Evolutionary conservation across 805 yeast genomes (phyloP), one percentile per base, ranked within the genome.

Genomic region (Scheffersomyces coipomensis): DNA sequence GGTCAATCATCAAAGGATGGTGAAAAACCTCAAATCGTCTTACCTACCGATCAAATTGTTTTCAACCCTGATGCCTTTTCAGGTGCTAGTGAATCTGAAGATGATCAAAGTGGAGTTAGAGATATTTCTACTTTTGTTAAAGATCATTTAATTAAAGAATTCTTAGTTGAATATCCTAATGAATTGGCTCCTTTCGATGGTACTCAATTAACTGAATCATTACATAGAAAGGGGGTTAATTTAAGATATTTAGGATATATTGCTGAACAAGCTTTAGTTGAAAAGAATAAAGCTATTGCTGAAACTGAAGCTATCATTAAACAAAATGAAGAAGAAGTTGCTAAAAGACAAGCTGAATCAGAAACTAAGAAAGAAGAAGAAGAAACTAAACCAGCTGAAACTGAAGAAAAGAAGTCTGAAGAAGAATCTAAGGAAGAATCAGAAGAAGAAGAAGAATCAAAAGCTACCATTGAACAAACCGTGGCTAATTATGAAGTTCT

Each of bases 181-280:
- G 77, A 78, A 29, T 65, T 74, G 35, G 76, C 82, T 27, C 97
- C 98, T 32, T 68, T 85, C 40, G 96, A 89, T 56, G 97, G 98
- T 48, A 56, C 64, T 3, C 93, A 89, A 53, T 75, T 93, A 51
- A 66, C 86, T 15, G 67, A 72, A 30, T 58, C 73, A 38, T 62
- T 91, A 63, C 99, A 93, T 62, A 77, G 76, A 46, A 69, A 72
- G 39, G 99, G 99, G 71, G 81, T 91, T 59, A 90, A 88, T 60
- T 58, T 90, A 64, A 84, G 98, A 68, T 91, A 91, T 56, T 72
- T 91, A 53, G 97, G 97, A 43, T 60, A 54, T 13, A 56, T 87
- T 47, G 81, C 81, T 17, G 53, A 58, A 24, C 53, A 59, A 37
- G 57, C 62, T 38, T 19, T 49, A n/a, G 37, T 24, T 4, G 57